Evolutionary conservation across 306 rosid genomes (phyloP).

Genomic region (Ochetophila trinervis): DNA sequence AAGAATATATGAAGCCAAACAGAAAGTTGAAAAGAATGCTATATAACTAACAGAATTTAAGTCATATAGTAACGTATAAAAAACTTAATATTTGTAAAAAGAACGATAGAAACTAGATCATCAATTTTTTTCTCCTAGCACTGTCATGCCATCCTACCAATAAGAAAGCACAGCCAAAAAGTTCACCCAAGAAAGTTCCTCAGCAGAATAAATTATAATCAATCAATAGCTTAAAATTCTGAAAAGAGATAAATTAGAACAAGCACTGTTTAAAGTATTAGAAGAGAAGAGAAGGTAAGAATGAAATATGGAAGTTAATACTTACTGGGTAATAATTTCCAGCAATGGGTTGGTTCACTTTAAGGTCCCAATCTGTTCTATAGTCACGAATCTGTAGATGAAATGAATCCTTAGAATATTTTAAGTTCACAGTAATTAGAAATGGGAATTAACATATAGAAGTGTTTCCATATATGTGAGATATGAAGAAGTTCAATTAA

Average conservation of each 20-base stretch:
- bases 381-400: slow-evolving; percentile 48
- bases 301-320: background rate
- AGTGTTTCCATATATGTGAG: background rate
- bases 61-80: slow-evolving; percentile 1
- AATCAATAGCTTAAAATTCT: background rate
- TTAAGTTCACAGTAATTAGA: background rate
- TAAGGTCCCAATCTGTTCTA: slow-evolving; percentile 51
- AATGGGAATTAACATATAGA: slow-evolving; percentile 7
- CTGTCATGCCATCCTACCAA: background rate
- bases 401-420: background rate
- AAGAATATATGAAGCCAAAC: background rate
- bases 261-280: background rate
- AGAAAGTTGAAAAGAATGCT: background rate
- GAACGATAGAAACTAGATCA: background rate
- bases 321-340: slow-evolving; percentile 65
- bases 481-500: background rate
- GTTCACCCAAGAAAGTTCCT: background rate
- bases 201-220: background rate
- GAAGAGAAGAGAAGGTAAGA: no score
- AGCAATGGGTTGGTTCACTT: slow-evolving; percentile 57
- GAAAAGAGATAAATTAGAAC: background rate
- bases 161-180: background rate
- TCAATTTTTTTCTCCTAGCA: background rate
- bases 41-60: background rate
- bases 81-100: background rate